Evolutionary conservation across 2,329 filamentous ascomycete genomes (phyloP), one percentile per base, ranked within the genome.

Genomic region (Sclerotinia trifoliorum): DNA sequence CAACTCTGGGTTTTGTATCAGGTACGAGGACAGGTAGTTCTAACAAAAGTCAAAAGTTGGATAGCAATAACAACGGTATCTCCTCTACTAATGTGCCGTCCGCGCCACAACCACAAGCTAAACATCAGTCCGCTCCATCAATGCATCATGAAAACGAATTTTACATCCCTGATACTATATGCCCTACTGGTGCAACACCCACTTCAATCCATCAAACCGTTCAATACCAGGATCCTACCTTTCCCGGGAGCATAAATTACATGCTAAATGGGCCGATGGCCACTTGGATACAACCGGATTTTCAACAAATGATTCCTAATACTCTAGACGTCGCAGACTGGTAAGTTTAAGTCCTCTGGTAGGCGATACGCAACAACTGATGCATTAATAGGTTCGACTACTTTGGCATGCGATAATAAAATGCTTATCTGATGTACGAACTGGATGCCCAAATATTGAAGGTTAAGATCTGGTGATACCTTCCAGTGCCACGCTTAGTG

Each of bases 391-490:
- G 63, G 63, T 35, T 65, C 26, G 52, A 49, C 19, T 65, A 57
- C 21, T 58, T 65, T 48, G 63, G 52, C 17, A 58, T 65, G 35
- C n/a, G 49, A 65, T 65, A 8, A 61, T 65, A 8, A 49, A 35
- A 19, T 61, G 19, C 17, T 32, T 15, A 13, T 15, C 8, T n/a
- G 6, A 6, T 48, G 6, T 19, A 35, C 6, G 32, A 10, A 21
- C 21, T 61, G 6, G 21, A 10, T 26, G 15, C 42, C 26, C 26
- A 3, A 39, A 6, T 39, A 35, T 24, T 39, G 10, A 21, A 56
- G 32, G 15, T 39, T 21, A 32, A 17, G 11, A 35, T 39, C 5
- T 2, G 13, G 54, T 35, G 21, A 19, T n/a, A 57, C n/a, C 24
- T 13, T 17, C n/a, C 15, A 26, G 6, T 26, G 7, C 17, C 21